Percentiles rank a stretch among this genome's conserved stretches.
These are phyloP conservation scores for Trametes villosa DNA, from an alignment of 768 basidiomycete species.

Conservation along the genomic window DNA sequence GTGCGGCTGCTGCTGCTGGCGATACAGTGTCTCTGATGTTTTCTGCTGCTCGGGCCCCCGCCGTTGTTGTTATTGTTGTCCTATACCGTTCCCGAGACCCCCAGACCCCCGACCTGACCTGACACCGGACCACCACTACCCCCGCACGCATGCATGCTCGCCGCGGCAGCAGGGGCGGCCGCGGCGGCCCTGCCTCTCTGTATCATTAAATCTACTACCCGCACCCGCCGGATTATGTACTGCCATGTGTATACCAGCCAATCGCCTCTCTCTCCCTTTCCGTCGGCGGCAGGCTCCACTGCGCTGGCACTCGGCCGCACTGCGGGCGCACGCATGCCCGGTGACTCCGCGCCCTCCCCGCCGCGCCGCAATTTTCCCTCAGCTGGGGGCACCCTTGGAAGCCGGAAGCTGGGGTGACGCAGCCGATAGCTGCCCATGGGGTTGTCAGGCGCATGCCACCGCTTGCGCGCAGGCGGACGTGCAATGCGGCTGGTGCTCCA, in stretches of 20 bases:
- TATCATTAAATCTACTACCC: background rate
- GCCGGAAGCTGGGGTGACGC: background rate
- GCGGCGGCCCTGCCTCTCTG: background rate
- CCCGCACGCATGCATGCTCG: background rate
- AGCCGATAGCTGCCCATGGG: too few relatives aligned
- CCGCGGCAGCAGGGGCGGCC: too few relatives aligned
- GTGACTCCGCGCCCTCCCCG: too few relatives aligned
- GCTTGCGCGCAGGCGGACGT: too few relatives aligned
- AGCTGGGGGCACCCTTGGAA: background rate
- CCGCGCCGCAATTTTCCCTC: too few relatives aligned
- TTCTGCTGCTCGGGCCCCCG: background rate
- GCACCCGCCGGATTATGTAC: background rate
- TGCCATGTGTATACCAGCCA: slow-evolving; percentile 5
- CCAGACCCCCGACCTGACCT: background rate
- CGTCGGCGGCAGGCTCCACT: background rate
- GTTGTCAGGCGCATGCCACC: too few relatives aligned
- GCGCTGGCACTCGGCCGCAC: background rate
- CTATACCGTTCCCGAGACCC: background rate
- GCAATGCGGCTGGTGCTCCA: too few relatives aligned
- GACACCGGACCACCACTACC: background rate
- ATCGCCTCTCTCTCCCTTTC: background rate
- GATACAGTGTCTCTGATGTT: too few relatives aligned
- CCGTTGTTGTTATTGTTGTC: background rate
- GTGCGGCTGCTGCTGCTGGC: too few relatives aligned
- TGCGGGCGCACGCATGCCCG: too few relatives aligned